Evolutionary conservation across 129 eudicot genomes (phyloP).

Genomic region (Oenanthe sinensis): DNA sequence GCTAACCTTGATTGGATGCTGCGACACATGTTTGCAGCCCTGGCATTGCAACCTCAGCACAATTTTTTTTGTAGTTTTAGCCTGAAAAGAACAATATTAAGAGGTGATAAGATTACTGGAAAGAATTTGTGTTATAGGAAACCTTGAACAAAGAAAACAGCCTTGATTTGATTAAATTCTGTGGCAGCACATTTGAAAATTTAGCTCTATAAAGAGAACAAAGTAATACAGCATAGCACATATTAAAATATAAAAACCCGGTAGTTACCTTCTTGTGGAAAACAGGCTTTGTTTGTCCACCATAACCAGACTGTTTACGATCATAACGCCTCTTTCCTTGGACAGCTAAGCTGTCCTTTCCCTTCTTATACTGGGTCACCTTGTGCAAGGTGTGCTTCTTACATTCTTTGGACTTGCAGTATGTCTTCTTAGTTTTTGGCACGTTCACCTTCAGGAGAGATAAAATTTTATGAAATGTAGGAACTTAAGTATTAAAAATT

Average conservation of each 20-base stretch:
- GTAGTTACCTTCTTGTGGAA: slow-evolving; percentile 52
- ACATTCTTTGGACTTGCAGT: slow-evolving; percentile 51
- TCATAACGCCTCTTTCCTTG: slow-evolving; percentile 60
- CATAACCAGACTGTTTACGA: slow-evolving; percentile 53
- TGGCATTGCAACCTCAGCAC: slow-evolving; percentile 61
- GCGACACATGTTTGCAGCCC: slow-evolving; percentile 60
- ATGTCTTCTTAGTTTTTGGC: slow-evolving; percentile 59
- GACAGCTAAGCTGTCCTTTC: slow-evolving; percentile 55
- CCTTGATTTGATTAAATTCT: neutral
- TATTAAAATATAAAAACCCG: neutral
- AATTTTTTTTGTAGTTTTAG: slow-evolving; percentile 59
- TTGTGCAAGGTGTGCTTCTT: slow-evolving; percentile 54
- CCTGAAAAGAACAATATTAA: slow-evolving; percentile 14
- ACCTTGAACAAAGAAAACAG: neutral
- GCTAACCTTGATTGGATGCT: slow-evolving; percentile 50
- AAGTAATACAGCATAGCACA: neutral
- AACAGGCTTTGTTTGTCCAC: slow-evolving; percentile 65
- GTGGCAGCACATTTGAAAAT: too few species aligned
- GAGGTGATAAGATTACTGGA: neutral
- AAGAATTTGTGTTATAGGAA: neutral
- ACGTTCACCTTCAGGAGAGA: slow-evolving; percentile 36
- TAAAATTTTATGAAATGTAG: too few species aligned
- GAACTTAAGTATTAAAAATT: neutral
- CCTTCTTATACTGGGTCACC: slow-evolving; percentile 61
- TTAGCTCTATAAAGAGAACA: too few species aligned